A percentile compares a stretch with the other conserved stretches of the same genome.
phyloP scores from a whole-genome alignment of 2,329 filamentous ascomycete species.

The Penicillium sp. region DNA sequence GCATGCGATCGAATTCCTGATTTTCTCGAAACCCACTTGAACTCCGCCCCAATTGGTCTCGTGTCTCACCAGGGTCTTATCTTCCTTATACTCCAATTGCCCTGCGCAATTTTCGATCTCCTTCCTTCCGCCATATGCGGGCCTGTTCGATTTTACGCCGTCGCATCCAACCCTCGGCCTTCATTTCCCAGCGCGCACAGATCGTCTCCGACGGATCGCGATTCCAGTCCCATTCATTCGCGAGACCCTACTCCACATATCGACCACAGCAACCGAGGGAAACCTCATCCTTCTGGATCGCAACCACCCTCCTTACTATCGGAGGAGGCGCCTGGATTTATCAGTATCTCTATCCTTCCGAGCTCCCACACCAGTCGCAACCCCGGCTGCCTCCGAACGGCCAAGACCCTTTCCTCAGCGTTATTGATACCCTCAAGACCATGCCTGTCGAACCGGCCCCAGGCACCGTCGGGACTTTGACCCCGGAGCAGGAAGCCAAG shows the following conservation, averaged over 20 bases:
- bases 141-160: slow-evolving; percentile 29
- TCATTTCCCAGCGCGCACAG: slow-evolving; percentile 19
- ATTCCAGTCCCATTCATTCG: slow-evolving; percentile 23
- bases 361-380: slow-evolving; percentile 8
- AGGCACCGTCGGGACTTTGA: slow-evolving; percentile 82
- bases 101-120: not conserved
- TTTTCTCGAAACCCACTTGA: not conserved
- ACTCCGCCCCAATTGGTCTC: not conserved
- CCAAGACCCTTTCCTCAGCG: slow-evolving; percentile 28
- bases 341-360: slow-evolving; percentile 28
- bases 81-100: not conserved
- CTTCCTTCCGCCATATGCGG: slow-evolving; percentile 35
- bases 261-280: slow-evolving; percentile 24
- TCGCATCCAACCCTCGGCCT: slow-evolving; percentile 33
- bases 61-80: not conserved
- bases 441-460: slow-evolving; percentile 34
- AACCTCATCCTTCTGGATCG: slow-evolving; percentile 41
- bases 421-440: slow-evolving; percentile 38
- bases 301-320: slow-evolving; percentile 33
- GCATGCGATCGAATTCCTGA: not conserved
- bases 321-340: slow-evolving; percentile 37
- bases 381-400: slow-evolving; percentile 12
- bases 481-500: slow-evolving; percentile 84
- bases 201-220: slow-evolving; percentile 21
- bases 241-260: slow-evolving; percentile 29